Evolutionary conservation across 257 asterid genomes (phyloP).

Genomic region (Voacanga thouarsii): DNA sequence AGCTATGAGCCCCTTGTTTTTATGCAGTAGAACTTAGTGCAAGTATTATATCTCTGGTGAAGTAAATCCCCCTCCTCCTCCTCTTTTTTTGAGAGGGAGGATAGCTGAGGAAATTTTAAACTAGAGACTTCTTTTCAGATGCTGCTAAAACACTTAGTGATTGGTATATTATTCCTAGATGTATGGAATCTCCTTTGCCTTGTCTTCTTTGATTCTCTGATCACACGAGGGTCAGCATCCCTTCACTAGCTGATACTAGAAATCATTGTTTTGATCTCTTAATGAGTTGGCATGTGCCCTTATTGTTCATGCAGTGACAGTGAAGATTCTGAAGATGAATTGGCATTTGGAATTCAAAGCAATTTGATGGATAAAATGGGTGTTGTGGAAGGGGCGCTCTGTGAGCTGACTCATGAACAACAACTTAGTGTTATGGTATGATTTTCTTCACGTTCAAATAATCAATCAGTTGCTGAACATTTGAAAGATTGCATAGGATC

Average conservation of each 20-base stretch:
- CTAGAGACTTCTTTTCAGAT: neutral
- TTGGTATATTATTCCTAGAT: neutral
- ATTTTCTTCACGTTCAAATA: neutral
- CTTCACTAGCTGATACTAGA: neutral
- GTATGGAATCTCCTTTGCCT: neutral
- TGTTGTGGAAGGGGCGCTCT: conserved; percentile 60
- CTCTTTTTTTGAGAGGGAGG: neutral
- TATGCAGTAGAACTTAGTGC: neutral
- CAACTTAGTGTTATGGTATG: conserved; percentile 61
- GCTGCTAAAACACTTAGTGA: neutral
- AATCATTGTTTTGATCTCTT: neutral
- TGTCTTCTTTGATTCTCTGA: conserved; percentile 1
- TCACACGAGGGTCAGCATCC: neutral
- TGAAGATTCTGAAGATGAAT: conserved; percentile 57
- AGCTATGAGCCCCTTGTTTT: neutral
- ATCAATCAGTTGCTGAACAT: neutral
- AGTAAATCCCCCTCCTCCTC: neutral
- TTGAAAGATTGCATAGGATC: neutral
- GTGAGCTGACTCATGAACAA: conserved; percentile 58
- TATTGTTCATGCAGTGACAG: conserved; percentile 35
- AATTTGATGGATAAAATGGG: conserved; percentile 61
- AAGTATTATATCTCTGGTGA: neutral
- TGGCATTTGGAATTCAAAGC: conserved; percentile 33
- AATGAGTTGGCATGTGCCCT: neutral
- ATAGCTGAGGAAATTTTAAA: neutral